Base-by-base conservation (phyloP, 108 stramenopile genomes). In the Schizochytrium sp. region DNA sequence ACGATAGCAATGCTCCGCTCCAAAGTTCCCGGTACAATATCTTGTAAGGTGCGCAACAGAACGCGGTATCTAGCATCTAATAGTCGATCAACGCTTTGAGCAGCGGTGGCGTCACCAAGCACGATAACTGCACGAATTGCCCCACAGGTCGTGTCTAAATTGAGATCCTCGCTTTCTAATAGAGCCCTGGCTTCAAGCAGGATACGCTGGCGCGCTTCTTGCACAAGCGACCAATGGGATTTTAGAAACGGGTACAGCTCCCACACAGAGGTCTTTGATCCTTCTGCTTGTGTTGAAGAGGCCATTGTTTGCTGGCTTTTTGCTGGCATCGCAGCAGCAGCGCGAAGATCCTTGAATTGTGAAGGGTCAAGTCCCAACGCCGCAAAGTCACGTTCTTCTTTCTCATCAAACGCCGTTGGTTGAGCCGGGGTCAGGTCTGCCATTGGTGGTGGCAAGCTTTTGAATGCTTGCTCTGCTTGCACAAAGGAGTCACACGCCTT, bases 401-500 rank as follows among this genome's bases (percentile, higher is more conserved):
- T 60, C 59, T 28, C 72, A 72, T 15, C 19, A 28, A 41, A 15
- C 0, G 13, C 28, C 28, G 72, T 8, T 7, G 15, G 41, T n/a
- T 15, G 57, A 58, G 57, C 57, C 57, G 13, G 10, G 57, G 57
- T 17, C 13, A 10, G 57, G 57, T 58, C 57, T 58, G 57, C 57
- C 57, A 17, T 58, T 10, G 57, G n/a, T 5, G 38, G 72, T 10
- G 50, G 53, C 45, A 83, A 13, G 76, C 3, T 83, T 8, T 83
- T 46, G 47, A 13, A 55, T 10, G 50, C 50, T 42, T 28, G 76
- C 47, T 55, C 76, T 50, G 76, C 76, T 53, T 46, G 50, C 45
- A 55, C 76, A 3, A 83, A 83, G 76, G 76, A 38, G 55, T 83
- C 76, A 53, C 76, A 83, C 5, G 76, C 76, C 47, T 49, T 83